Evolutionary conservation across 768 basidiomycete genomes (phyloP).

Genomic region (Saitozyma sp.): DNA sequence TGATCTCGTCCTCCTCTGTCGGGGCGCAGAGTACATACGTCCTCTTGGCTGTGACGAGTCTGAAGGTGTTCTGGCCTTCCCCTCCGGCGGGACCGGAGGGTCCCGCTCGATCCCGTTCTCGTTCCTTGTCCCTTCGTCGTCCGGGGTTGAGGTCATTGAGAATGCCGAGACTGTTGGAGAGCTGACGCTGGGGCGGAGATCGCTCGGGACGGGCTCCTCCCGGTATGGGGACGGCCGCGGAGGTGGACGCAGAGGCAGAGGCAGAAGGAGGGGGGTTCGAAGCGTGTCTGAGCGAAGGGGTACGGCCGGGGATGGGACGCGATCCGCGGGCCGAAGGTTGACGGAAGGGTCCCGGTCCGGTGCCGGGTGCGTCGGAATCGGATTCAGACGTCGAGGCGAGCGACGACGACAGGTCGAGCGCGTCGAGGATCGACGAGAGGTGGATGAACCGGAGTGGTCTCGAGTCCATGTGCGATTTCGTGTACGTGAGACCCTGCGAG

Average conservation of each 20-base stretch:
- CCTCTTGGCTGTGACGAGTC: constrained; percentile 92
- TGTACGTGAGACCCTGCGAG: constrained; percentile 81
- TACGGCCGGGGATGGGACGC: constrained; percentile 1
- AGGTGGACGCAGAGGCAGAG: constrained; percentile 6
- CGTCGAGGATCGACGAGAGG: constrained; percentile 81
- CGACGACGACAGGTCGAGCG: constrained; percentile 64
- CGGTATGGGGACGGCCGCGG: constrained; percentile 8
- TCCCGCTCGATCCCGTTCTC: not conserved
- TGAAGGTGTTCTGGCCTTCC: constrained; percentile 67
- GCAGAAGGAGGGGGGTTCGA: not conserved
- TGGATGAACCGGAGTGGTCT: constrained; percentile 84
- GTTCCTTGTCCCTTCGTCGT: not conserved
- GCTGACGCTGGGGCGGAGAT: constrained; percentile 21
- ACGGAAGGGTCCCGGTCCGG: not conserved
- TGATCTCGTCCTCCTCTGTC: constrained; percentile 95
- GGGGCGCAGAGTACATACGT: constrained; percentile 88
- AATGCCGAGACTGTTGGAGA: not conserved
- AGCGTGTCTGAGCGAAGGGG: too few species aligned
- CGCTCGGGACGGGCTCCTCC: not conserved
- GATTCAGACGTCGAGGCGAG: constrained; percentile 16
- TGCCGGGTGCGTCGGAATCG: constrained; percentile 47
- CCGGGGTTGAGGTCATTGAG: not conserved
- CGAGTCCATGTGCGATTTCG: constrained; percentile 92
- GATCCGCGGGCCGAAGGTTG: constrained; percentile 7
- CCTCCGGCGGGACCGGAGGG: not conserved